Conservation (phyloP, 2,329 filamentous ascomycete species). For the Aspergillus hiratsukae region DNA sequence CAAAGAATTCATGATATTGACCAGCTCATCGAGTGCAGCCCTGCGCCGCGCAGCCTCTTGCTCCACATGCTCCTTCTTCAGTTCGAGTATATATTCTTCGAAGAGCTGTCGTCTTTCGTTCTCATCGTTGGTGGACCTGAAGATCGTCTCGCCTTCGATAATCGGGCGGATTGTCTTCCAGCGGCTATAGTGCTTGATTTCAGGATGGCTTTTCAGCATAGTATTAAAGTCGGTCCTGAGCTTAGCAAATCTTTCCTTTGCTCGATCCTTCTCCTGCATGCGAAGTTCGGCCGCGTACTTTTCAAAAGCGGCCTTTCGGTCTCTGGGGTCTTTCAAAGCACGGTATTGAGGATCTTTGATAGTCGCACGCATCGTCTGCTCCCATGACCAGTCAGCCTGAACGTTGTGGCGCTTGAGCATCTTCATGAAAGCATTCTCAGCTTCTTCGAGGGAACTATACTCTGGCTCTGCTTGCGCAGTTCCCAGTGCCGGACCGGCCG, state of each 20-base stretch:
- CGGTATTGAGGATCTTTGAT: slow-evolving; percentile 91
- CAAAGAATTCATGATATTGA: slow-evolving; percentile 70
- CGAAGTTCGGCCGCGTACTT: slow-evolving; percentile 91
- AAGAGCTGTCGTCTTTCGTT: slow-evolving; percentile 84
- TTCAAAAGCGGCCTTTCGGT: slow-evolving; percentile 85
- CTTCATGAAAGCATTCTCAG: slow-evolving; percentile 89
- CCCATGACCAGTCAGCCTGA: slow-evolving; percentile 89
- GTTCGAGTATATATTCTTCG: slow-evolving; percentile 82
- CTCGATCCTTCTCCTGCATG: slow-evolving; percentile 87
- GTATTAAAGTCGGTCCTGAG: slow-evolving; percentile 88
- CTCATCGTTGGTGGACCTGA: slow-evolving; percentile 84
- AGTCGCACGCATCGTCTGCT: slow-evolving; percentile 77
- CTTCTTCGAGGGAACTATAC: slow-evolving; percentile 76
- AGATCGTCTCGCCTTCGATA: slow-evolving; percentile 91
- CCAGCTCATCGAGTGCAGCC: slow-evolving; percentile 78
- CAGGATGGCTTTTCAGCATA: slow-evolving; percentile 93
- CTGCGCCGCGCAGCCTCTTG: slow-evolving; percentile 68
- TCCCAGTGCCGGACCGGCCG: slow-evolving; percentile 33
- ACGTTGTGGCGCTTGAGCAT: slow-evolving; percentile 79
- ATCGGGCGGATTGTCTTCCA: slow-evolving; percentile 96
- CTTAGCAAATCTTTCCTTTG: slow-evolving; percentile 88
- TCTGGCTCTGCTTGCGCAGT: slow-evolving; percentile 61
- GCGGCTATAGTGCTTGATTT: slow-evolving; percentile 93
- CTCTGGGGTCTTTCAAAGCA: slow-evolving; percentile 85
- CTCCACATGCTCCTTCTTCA: slow-evolving; percentile 77